Base-by-base conservation (phyloP, 352 stramenopile genomes). In the Pythium folliculosum region DNA sequence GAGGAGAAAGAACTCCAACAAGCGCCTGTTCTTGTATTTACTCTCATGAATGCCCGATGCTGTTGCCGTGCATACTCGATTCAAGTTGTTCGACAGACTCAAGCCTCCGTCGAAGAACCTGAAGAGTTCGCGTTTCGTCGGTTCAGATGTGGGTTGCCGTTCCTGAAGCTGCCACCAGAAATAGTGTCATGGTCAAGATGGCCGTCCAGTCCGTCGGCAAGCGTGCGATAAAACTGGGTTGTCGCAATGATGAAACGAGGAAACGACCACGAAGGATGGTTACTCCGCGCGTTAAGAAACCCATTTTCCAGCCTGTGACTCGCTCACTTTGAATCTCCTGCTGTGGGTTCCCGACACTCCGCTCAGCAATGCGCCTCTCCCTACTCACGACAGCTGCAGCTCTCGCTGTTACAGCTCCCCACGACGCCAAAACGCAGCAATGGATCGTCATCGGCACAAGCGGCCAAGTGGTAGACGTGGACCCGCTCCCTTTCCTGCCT, bases 371-470 rank as follows among this genome's bases (percentile, higher is more conserved):
- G 52, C 52, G 32, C 9, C 19, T 59, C 10, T 30, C 52, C 4
- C 5, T 59, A 5, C n/a, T 68, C 27, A 10, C 19, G 40, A 51
- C 61, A 16, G 44, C 40, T 3, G 51, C 35, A 32, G 27, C 49
- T 9, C 27, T 32, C 13, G 22, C 27, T 7, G 21, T 37, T 14
- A 32, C n/a, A 12, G 27, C 6, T n/a, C 14, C 40, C 13, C 40
- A 47, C 13, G 40, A 47, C 3, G 2, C 40, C 13, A 16, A 16
- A n/a, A 13, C 37, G 2, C 49, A 30, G 4, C 57, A 48, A 40
- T 71, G 65, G 65, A 71, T 71, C 43, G 65, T 71, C 21, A 57
- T 71, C 5, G 35, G 58, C 35, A 67, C 43, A 7, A 57, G 43
- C 19, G 65, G 65, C 0, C 38, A 53, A 10, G 4, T 71, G 22